Evolutionary conservation across 345 rosid genomes (phyloP).

Genomic region (Eucalyptus fibrosa): DNA sequence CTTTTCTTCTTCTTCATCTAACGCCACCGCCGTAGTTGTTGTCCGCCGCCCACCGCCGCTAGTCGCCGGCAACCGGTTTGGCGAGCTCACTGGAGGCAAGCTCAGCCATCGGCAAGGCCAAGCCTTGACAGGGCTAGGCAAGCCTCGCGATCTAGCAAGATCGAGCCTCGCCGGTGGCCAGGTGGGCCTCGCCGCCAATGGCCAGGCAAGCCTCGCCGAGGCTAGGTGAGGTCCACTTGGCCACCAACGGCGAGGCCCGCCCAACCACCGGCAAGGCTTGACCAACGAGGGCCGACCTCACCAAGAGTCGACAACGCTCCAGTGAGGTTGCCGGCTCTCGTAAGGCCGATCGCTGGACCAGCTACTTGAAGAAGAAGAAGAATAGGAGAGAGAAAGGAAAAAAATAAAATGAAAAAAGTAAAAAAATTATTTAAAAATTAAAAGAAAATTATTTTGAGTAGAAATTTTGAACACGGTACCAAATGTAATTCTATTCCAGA

Average conservation of each 20-base stretch:
- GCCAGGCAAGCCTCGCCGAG: fast-evolving
- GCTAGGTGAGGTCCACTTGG: fast-evolving
- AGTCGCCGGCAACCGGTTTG: fast-evolving
- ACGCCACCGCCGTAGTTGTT: fast-evolving
- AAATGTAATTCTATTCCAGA: fast-evolving
- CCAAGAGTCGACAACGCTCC: fast-evolving
- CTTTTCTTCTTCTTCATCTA: too few species aligned
- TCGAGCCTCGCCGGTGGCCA: fast-evolving
- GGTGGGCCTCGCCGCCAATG: too few species aligned
- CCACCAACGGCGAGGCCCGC: fast-evolving
- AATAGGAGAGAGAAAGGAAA: too few species aligned
- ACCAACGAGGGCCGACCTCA: fast-evolving
- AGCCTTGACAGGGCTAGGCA: too few species aligned
- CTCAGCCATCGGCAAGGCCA: fast-evolving
- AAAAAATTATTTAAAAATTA: too few species aligned
- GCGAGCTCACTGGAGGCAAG: fast-evolving
- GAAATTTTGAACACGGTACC: fast-evolving
- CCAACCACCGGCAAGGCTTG: fast-evolving
- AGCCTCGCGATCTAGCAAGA: fast-evolving
- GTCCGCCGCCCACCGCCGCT: fast-evolving
- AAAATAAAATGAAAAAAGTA: too few species aligned
- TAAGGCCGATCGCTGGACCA: fast-evolving
- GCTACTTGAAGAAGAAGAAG: too few species aligned
- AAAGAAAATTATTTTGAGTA: too few species aligned
- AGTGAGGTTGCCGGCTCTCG: fast-evolving